These are phyloP conservation scores for Platanthera guangdongensis DNA, from an alignment of 106 monocot species.

Conservation along the genomic window DNA sequence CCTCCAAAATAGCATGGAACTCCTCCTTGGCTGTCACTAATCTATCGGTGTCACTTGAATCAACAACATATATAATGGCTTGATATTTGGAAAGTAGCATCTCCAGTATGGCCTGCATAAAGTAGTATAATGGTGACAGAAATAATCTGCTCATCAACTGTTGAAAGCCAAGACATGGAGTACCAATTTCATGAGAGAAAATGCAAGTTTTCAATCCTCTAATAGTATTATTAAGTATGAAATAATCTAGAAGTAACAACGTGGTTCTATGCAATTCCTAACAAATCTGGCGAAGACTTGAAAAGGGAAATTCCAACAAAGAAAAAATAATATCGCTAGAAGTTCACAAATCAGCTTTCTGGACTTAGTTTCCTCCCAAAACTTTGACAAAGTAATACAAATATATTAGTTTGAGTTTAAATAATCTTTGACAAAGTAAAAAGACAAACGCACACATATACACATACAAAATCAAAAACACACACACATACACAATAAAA, in stretches of 20 bases:
- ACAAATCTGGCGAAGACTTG: background rate
- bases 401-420: too few species aligned
- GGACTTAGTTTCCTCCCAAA: background rate
- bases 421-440: too few species aligned
- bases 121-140: background rate
- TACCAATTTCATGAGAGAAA: background rate
- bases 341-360: background rate
- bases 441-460: too few species aligned
- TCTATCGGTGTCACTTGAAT: slow-evolving; percentile 96
- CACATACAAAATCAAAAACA: too few species aligned
- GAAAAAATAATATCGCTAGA: background rate
- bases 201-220: background rate
- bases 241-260: too few species aligned
- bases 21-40: slow-evolving; percentile 88
- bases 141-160: background rate
- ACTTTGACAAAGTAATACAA: too few species aligned
- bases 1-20: slow-evolving; percentile 98
- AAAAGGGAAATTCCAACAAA: background rate
- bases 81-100: slow-evolving; percentile 98
- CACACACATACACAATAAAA: too few species aligned
- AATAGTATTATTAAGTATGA: background rate
- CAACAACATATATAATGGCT: slow-evolving; percentile 96
- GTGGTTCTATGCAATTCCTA: background rate
- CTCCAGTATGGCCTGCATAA: slow-evolving; percentile 86
- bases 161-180: background rate